phyloP scores from a whole-genome alignment of 495 filamentous ascomycete species.

The Clohesyomyces aquaticus region DNA sequence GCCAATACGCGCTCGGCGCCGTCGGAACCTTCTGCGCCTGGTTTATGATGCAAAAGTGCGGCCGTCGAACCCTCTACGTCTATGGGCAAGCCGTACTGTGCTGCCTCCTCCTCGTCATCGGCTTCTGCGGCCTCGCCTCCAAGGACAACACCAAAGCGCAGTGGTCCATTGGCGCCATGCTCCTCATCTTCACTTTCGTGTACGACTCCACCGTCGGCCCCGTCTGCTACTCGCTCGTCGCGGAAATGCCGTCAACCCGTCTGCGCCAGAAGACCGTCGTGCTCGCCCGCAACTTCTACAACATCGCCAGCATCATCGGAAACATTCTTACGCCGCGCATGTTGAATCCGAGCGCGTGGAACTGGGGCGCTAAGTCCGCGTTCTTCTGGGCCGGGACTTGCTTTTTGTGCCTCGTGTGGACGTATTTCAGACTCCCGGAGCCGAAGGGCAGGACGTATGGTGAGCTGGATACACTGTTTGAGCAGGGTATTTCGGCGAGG shows the following conservation, averaged over 20 bases:
- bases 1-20: conserved; percentile 77
- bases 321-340: conserved; percentile 61
- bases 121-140: conserved; percentile 70
- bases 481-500: conserved; percentile 54
- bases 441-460: conserved; percentile 71
- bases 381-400: conserved; percentile 81
- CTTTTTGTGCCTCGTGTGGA: conserved; percentile 73
- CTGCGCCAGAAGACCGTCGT: conserved; percentile 77
- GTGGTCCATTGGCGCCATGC: conserved; percentile 70
- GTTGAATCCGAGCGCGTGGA: conserved; percentile 73
- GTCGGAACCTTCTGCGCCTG: conserved; percentile 73
- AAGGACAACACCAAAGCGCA: conserved; percentile 55
- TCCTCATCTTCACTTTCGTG: conserved; percentile 72
- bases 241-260: conserved; percentile 72
- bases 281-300: conserved; percentile 67
- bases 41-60: conserved; percentile 71
- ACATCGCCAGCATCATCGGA: conserved; percentile 69
- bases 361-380: conserved; percentile 78
- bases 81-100: conserved; percentile 68
- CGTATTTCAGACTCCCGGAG: conserved; percentile 76
- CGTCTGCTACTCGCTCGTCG: conserved; percentile 76
- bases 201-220: conserved; percentile 80
- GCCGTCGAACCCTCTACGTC: conserved; percentile 72
- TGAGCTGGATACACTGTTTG: conserved; percentile 73
- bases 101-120: conserved; percentile 70